Evolutionary conservation across 2,329 filamentous ascomycete genomes (phyloP), one percentile per base, ranked within the genome.

Genomic region (Colletotrichum godetiae): DNA sequence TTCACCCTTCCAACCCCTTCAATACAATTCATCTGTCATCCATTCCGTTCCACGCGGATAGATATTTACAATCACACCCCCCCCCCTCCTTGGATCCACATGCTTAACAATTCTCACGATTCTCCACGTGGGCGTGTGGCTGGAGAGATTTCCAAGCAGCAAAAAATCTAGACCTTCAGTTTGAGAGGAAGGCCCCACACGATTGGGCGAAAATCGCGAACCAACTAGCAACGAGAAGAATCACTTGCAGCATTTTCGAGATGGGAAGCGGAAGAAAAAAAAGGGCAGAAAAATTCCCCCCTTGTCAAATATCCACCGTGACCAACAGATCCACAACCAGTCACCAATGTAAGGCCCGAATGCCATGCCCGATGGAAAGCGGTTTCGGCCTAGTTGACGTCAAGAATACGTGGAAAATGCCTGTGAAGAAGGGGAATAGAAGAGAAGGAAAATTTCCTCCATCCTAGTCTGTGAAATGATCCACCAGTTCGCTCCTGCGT

Each of bases 61-160:
- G 13, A 15, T 10, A 4, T 49, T n/a, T 49, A 49, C 42, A 19
- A n/a, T 19, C 42, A 49, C 42, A n/a, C 42, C 42, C 42, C 42
- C 19, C 42, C 19, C 15, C 15, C 15, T 42, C 37, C 35, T 42
- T 2, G 15, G 42, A 49, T 53, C 29, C 31, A 35, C n/a, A 15
- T 35, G 29, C n/a, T 27, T 37, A 49, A 15, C 33, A 13, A 53
- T 31, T 35, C n/a, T 27, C 29, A 35, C 22, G 3, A 13, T 8
- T 62, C 64, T 72, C 58, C 58, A 63, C 58, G 64, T 58, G 69
- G 42, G 69, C 68, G 68, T 27, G 53, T 22, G 13, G 33, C 35
- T 31, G 37, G 22, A 55, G 56, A 12, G 10, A 46, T 35, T 31
- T 53, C n/a, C 29, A 52, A 33, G 62, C 64, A 62, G 8, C 15